Percentiles rank a stretch among this genome's conserved stretches.
phyloP scores from a whole-genome alignment of 352 stramenopile genomes.

The Phytophthora agathidicida region DNA sequence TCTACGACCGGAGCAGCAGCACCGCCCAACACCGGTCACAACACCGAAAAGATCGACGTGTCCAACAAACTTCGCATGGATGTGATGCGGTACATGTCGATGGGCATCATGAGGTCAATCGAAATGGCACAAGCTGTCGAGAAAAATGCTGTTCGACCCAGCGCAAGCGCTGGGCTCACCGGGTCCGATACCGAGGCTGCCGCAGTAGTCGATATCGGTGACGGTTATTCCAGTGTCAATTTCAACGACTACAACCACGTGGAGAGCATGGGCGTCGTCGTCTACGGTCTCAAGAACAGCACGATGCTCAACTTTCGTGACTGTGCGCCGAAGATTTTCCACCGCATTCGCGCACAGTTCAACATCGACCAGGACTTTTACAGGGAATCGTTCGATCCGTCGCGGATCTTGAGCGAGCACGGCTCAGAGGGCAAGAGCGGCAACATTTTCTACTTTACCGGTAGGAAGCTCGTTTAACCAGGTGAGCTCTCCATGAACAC shows the following conservation, averaged over 20 bases:
- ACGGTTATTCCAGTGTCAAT: constrained; percentile 30
- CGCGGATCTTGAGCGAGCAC: constrained; percentile 76
- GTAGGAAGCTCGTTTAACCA: constrained; percentile 12
- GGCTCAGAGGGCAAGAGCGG: constrained; percentile 85
- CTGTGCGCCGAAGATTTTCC: constrained; percentile 81
- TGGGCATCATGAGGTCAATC: constrained; percentile 82
- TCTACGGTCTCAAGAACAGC: constrained; percentile 65
- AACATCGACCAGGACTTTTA: constrained; percentile 72
- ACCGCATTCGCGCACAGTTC: constrained; percentile 79
- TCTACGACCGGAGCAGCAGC: constrained; percentile 21
- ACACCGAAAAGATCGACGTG: constrained; percentile 61
- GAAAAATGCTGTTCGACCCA: constrained; percentile 24
- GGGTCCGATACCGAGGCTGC: constrained; percentile 27
- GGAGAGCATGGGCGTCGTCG: constrained; percentile 73
- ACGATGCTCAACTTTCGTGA: constrained; percentile 73
- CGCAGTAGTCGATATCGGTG: constrained; percentile 14
- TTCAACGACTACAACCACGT: constrained; percentile 78
- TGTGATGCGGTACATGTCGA: constrained; percentile 89
- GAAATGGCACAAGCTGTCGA: constrained; percentile 48
- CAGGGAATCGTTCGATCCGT: constrained; percentile 77
- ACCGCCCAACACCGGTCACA: constrained; percentile 3
- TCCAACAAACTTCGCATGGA: constrained; percentile 84
- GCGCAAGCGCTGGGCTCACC: constrained; percentile 22
- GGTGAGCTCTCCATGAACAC: neutral
- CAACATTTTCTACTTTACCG: constrained; percentile 90